Evolutionary conservation across 2,329 filamentous ascomycete genomes (phyloP), one percentile per base, ranked within the genome.

Genomic region (Periconia digitata): DNA sequence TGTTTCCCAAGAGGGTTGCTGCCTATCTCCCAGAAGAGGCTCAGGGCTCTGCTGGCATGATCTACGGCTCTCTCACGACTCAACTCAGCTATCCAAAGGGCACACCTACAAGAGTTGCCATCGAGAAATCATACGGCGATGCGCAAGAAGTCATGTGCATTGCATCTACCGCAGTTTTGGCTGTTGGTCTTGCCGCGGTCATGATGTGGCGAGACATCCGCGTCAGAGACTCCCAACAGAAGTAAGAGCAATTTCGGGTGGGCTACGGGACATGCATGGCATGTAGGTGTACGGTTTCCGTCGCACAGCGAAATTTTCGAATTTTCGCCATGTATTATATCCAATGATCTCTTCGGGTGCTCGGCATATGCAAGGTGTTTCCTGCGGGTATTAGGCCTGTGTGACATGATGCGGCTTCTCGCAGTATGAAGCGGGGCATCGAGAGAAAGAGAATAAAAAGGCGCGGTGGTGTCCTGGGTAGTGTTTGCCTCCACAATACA

Each of bases 21-120:
- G 44, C 49, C 32, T 47, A 54, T 23, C 71, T 85, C 0, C 81
- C 81, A 16, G 13, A 16, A 8, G 21, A 18, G 3, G 43, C 32
- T n/a, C 69, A 73, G 59, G 58, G 60, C 37, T 74, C 63, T 23
- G 43, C 43, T 24, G 63, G 66, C 1, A 60, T 54, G 23, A 66
- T 85, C 38, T 81, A 81, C 52, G 74, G 75, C 21, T 74, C 75
- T 56, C 58, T 85, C 17, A 71, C 71, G 2, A 72, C 70, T 7
- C 85, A 86, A 54, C 64, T 84, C 8, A 64, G 60, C 3, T 84
- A 82, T 56, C 65, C 70, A 0, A 52, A 72, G 16, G 80, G 80
- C 1, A 75, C 67, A 2, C 67, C 74, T 0, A 76, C 73, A 10
- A 66, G 84, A 13, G 56, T 67, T 1, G 66, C 55, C 3, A 64